Evolutionary conservation across 768 basidiomycete genomes (phyloP), one percentile per base, ranked within the genome.

Genomic region (Serendipita indica): DNA sequence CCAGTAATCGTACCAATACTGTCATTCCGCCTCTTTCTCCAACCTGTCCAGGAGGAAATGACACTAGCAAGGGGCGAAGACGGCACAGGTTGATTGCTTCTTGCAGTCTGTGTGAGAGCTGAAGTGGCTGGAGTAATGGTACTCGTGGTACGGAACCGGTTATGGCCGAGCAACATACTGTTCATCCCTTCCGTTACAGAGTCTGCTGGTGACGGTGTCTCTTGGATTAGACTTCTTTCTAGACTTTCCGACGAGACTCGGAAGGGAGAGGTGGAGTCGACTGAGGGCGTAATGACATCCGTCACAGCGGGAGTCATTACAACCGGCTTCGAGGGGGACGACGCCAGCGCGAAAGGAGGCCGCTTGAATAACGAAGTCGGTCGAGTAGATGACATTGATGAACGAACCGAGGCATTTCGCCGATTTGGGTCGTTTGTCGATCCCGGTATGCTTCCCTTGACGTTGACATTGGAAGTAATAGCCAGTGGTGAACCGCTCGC

Each of bases 101-200:
- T 30, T 1, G 57, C 25, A 58, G 57, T 54, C 59, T 63, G 59
- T 62, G 66, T 35, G 59, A 68, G 68, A 33, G 71, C 59, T 12
- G 59, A 25, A 18, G 59, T 60, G 2, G 59, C 34, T 33, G 56
- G 39, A 12, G 59, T 39, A 20, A 58, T 60, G 5, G 59, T 57
- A 2, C 57, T 58, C 22, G 76, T 72, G 37, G 82, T 80, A 60
- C 83, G 72, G 57, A 79, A 72, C 57, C 84, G 74, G 62, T 72
- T 72, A 28, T 49, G 64, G 30, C 28, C 64, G 22, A 67, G 67
- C 59, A 67, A 66, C 60, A 71, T 70, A 46, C 66, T 78, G 2
- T 75, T 68, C 71, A 85, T 75, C 7, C 80, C 84, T 22, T 84
- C 83, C 13, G 79, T 75, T 4, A 79, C 72, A 0, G 81, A 80